Percentiles rank a stretch among this genome's conserved stretches.
Conservation (phyloP, 352 stramenopile genomes). For the Pythium periplocum region DNA sequence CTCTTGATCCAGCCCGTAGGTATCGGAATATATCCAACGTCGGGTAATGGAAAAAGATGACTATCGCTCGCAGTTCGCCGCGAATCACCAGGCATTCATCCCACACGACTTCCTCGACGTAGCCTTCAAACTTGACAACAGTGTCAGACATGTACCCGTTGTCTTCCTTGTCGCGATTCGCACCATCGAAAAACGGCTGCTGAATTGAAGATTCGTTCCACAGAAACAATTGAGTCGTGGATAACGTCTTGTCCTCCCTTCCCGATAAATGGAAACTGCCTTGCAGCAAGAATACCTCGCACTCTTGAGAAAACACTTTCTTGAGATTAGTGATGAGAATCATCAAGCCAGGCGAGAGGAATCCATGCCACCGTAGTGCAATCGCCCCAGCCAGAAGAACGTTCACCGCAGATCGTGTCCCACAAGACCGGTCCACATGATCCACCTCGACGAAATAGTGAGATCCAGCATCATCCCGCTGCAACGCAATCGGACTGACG, state of each 20-base stretch:
- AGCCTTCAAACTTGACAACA: conserved; percentile 9
- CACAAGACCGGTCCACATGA: not conserved
- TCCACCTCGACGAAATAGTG: conserved; percentile 75
- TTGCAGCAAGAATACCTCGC: conserved; percentile 58
- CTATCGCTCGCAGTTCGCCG: not conserved
- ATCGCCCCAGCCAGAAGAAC: conserved; percentile 41
- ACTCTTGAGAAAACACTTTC: conserved; percentile 60
- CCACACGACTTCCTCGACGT: conserved; percentile 14
- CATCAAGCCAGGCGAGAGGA: conserved; percentile 32
- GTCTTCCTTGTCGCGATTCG: no score
- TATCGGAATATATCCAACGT: conserved; percentile 7
- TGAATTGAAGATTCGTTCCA: no score
- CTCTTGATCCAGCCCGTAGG: conserved; percentile 8
- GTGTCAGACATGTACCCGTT: no score
- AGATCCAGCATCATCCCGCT: conserved; percentile 25
- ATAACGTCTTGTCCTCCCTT: no score
- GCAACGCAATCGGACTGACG: conserved; percentile 51
- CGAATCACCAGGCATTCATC: conserved; percentile 18
- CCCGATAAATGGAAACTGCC: conserved; percentile 2
- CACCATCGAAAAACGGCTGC: no score
- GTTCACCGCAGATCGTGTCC: conserved; percentile 22
- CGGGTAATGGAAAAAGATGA: conserved; percentile 16
- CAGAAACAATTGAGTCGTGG: no score
- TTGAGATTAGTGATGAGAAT: conserved; percentile 56
- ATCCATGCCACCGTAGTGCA: conserved; percentile 37